phyloP scores from a whole-genome alignment of 371 early-diverging fungal genomes.

The Rhizopus arrhizus region DNA sequence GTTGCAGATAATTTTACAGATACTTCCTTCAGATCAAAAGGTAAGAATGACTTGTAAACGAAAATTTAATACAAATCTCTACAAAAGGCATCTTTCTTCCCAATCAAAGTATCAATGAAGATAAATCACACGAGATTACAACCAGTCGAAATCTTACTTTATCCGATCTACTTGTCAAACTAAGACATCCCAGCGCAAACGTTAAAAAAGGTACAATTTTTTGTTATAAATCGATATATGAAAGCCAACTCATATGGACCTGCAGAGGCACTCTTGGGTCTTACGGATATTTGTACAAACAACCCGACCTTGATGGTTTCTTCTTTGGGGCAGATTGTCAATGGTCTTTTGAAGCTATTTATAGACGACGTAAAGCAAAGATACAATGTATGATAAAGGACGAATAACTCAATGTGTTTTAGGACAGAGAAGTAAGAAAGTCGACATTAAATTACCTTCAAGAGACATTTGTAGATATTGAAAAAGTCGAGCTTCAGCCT shows the following conservation, averaged over 20 bases:
- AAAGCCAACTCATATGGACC: background rate
- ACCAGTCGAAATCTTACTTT: slow-evolving; percentile 76
- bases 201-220: slow-evolving; percentile 65
- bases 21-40: slow-evolving; percentile 82
- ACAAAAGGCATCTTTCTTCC: slow-evolving; percentile 72
- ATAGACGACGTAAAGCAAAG: slow-evolving; percentile 62
- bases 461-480: slow-evolving; percentile 34
- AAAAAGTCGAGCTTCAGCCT: slow-evolving; percentile 67
- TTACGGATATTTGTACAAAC: slow-evolving; percentile 65
- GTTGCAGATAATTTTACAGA: slow-evolving; percentile 80
- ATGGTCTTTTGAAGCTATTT: slow-evolving; percentile 59
- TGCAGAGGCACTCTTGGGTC: slow-evolving; percentile 70
- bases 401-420: slow-evolving; percentile 3
- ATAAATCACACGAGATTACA: slow-evolving; percentile 71
- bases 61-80: background rate
- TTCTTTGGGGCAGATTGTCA: slow-evolving; percentile 69
- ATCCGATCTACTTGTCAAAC: slow-evolving; percentile 69
- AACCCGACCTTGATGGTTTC: slow-evolving; percentile 59
- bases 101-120: slow-evolving; percentile 74
- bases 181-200: slow-evolving; percentile 78
- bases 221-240: background rate
- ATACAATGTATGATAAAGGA: background rate
- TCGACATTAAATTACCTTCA: slow-evolving; percentile 36
- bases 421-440: slow-evolving; percentile 59
- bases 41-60: slow-evolving; percentile 37